These are phyloP conservation scores for Pseudocercospora fuligena DNA, from an alignment of 2,329 filamentous ascomycete genomes.

Conservation along the genomic window DNA sequence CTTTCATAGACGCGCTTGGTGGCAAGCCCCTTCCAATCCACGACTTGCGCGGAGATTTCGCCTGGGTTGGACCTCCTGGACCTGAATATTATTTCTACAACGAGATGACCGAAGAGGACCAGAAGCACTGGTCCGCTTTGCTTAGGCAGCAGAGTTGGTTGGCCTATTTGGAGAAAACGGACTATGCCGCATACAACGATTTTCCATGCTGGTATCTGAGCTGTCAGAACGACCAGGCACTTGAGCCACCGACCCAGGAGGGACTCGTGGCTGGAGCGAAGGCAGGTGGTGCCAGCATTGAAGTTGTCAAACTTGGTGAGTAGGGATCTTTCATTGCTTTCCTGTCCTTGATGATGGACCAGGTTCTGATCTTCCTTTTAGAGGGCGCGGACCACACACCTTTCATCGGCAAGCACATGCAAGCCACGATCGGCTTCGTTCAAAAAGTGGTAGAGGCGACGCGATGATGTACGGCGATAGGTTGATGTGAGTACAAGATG, in stretches of 20 bases:
- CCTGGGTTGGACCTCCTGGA: constrained; percentile 11
- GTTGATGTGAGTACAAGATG: too few relatives aligned
- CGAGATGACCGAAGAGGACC: constrained; percentile 37
- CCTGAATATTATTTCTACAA: constrained; percentile 43
- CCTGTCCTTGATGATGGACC: neutral
- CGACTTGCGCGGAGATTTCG: constrained; percentile 14
- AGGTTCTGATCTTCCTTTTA: neutral
- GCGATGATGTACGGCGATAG: neutral
- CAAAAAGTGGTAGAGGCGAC: neutral
- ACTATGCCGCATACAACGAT: constrained; percentile 17
- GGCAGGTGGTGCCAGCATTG: constrained; percentile 6
- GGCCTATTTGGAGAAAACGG: constrained; percentile 16
- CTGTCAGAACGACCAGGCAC: constrained; percentile 17
- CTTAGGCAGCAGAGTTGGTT: constrained; percentile 18
- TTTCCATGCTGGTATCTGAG: constrained; percentile 12
- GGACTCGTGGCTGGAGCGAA: constrained; percentile 1
- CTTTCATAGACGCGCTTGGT: constrained; percentile 18
- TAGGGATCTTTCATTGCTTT: neutral
- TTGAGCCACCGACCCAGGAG: constrained; percentile 7
- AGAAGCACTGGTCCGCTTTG: constrained; percentile 27
- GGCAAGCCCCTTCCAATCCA: constrained; percentile 16
- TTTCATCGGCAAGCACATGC: constrained; percentile 19
- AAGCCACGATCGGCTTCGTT: constrained; percentile 17
- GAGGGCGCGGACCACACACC: constrained; percentile 20
- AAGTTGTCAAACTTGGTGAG: constrained; percentile 1